Evolutionary conservation across 495 filamentous ascomycete genomes (phyloP).

Genomic region (Neurospora tetraspora): DNA sequence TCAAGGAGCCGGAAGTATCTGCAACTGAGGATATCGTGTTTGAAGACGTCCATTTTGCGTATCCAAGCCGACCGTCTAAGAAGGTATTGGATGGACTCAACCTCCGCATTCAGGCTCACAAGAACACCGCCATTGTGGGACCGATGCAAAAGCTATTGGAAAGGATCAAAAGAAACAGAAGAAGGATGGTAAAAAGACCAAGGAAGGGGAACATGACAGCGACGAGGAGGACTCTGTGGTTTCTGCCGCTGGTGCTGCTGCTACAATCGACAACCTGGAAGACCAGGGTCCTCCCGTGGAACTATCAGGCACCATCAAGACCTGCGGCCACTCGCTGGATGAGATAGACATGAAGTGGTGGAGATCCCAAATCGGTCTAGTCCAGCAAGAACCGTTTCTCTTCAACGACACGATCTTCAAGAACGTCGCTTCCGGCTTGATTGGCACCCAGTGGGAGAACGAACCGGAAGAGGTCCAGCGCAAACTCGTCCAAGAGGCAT

Average conservation of each 20-base stretch:
- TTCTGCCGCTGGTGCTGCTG: slow-evolving; percentile 5
- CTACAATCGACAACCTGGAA: slow-evolving; percentile 12
- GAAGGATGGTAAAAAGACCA: slow-evolving; percentile 27
- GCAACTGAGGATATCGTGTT: slow-evolving; percentile 49
- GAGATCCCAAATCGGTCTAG: slow-evolving; percentile 56
- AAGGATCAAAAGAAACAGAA: slow-evolving; percentile 34
- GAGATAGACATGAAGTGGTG: slow-evolving; percentile 55
- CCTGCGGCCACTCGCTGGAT: slow-evolving; percentile 45
- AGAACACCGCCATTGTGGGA: slow-evolving; percentile 82
- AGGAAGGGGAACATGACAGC: slow-evolving; percentile 8
- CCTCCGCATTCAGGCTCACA: slow-evolving; percentile 57
- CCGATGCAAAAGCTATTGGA: slow-evolving; percentile 46
- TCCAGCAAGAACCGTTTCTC: slow-evolving; percentile 64
- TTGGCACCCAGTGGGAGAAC: slow-evolving; percentile 47
- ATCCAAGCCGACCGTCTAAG: slow-evolving; percentile 57
- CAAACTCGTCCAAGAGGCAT: slow-evolving; percentile 46
- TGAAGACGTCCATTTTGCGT: slow-evolving; percentile 52
- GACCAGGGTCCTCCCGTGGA: slow-evolving; percentile 31
- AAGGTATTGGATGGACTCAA: slow-evolving; percentile 48
- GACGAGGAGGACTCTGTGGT: slow-evolving; percentile 17
- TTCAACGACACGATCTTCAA: slow-evolving; percentile 62
- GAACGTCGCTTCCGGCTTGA: slow-evolving; percentile 52
- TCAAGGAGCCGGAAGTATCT: slow-evolving; percentile 36
- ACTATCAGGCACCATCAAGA: slow-evolving; percentile 39
- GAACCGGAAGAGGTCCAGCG: slow-evolving; percentile 41